Base-by-base conservation (phyloP, 805 yeast genomes). In the Torulaspora indica region DNA sequence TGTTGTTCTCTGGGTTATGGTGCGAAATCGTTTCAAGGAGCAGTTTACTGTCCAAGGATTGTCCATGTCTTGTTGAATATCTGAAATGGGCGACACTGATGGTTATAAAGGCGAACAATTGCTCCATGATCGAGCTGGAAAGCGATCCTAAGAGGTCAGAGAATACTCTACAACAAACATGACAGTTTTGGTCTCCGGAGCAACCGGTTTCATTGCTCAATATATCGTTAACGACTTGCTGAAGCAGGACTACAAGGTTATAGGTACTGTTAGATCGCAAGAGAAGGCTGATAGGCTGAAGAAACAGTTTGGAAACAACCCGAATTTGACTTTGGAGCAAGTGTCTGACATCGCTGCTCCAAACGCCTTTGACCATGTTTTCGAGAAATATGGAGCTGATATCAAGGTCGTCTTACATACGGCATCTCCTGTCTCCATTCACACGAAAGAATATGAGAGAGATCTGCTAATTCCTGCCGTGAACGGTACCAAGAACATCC, bases 361-460 rank as follows among this genome's bases (percentile, higher is more conserved):
- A 13, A 68, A 68, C 10, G 77, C 78, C 0, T 76, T 76, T 47
- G 74, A 73, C 43, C 58, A 58, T 8, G 71, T 72, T 0, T 67
- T 79, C 52, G 60, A 71, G 52, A 66, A 64, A 18, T 58, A 63
- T 27, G 71, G 73, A 48, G 73, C 74, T 25, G 81, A 78, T 34
- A 73, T 78, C 43, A 66, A 67, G 9, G 76, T 72, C 25, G 79
- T 80, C 39, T 53, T 79, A 31, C 86, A 80, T 59, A 72, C 81
- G 8, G 85, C 85, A 2, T 74, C 82, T n/a, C 84, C 85, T 9
- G 74, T 75, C 56, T 65, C 70, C 22, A 74, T 71, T 56, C 67
- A 71, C 8, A 60, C 67, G 12, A 68, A 71, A 49, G 65, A 73
- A 28, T 57, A 54, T 25, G 81, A 73, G 45, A 71, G 72, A 38